Base-by-base conservation (phyloP, 2,329 filamentous ascomycete species). In the Trichoderma koningii region DNA sequence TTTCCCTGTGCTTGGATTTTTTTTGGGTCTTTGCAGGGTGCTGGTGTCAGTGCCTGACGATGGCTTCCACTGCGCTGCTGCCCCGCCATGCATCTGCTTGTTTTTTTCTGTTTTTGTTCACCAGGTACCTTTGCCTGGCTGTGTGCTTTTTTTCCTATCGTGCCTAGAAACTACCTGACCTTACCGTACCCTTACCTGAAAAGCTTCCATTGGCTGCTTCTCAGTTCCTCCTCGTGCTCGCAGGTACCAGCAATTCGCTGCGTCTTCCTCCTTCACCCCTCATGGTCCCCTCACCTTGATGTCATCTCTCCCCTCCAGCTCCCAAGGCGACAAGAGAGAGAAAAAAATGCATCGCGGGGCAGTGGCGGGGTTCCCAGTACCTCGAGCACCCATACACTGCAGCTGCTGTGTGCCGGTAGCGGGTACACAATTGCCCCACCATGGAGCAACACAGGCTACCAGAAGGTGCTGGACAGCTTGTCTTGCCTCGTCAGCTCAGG, bases 311-410 rank as follows among this genome's bases (percentile, higher is more conserved):
- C 65, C 65, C 65, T 57, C 62, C 59, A 57, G 59, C 48, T 60
- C 55, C 21, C n/a, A 28, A 30, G 14, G 28, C 15, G 28, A 45
- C 42, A 7, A 48, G n/a, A 26, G 3, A 61, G 9, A 23, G 30
- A 61, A 63, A 55, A 56, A 51, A 66, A 56, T 65, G 61, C 61
- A 66, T 65, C 65, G 65, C 65, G 65, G 65, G 65, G 65, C 65
- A 66, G 47, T 48, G 52, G 44, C 48, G 30, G 41, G 55, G 65
- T 66, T 14, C 17, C 44, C 34, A 30, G 44, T 59, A 66, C 65
- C 30, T 66, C 30, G 34, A 5, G 7, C 1, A 19, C 17, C 14
- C 48, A 42, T 34, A 34, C 34, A 14, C 17, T 50, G 30, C 10
- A 10, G 26, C 45, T 55, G 48, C 56, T n/a, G 44, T 9, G 28